Percentiles rank a stretch among this genome's conserved stretches.
Conservation (phyloP, 306 rosid genomes). For the Quercus wislizeni region DNA sequence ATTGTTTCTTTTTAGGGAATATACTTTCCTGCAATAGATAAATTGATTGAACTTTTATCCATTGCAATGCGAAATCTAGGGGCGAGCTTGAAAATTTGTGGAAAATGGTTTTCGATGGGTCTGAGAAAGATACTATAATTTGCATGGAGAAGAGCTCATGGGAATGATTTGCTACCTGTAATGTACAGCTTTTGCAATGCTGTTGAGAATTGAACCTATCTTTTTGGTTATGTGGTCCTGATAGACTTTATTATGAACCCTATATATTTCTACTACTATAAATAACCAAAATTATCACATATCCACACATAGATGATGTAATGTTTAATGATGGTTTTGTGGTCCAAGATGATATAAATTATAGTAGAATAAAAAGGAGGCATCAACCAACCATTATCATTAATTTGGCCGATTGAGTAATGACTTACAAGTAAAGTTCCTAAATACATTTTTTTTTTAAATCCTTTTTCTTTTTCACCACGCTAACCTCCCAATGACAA, state of each 20-base stretch:
- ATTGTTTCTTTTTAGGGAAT: too few relatives aligned
- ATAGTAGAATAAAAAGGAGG: neutral
- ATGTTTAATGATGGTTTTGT: neutral
- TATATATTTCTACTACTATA: neutral
- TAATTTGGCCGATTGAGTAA: neutral
- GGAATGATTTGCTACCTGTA: neutral
- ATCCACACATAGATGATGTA: neutral
- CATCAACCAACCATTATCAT: conserved; percentile 1
- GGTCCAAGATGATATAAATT: neutral
- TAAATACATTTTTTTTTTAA: neutral
- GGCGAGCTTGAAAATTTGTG: too few relatives aligned
- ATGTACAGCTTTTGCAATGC: neutral
- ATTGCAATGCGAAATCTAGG: too few relatives aligned
- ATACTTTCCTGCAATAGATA: too few relatives aligned
- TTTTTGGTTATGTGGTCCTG: conserved; percentile 1
- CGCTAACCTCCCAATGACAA: neutral
- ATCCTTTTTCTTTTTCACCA: neutral
- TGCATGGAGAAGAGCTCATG: neutral
- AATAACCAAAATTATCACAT: neutral
- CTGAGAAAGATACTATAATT: neutral
- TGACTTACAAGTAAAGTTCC: neutral
- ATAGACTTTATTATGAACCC: too few relatives aligned
- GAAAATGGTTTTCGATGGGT: too few relatives aligned
- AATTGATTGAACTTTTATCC: too few relatives aligned
- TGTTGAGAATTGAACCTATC: neutral